These are phyloP conservation scores for Tylopilus sp. DNA, from an alignment of 1,284 basidiomycete genomes.

Conservation along the genomic window DNA sequence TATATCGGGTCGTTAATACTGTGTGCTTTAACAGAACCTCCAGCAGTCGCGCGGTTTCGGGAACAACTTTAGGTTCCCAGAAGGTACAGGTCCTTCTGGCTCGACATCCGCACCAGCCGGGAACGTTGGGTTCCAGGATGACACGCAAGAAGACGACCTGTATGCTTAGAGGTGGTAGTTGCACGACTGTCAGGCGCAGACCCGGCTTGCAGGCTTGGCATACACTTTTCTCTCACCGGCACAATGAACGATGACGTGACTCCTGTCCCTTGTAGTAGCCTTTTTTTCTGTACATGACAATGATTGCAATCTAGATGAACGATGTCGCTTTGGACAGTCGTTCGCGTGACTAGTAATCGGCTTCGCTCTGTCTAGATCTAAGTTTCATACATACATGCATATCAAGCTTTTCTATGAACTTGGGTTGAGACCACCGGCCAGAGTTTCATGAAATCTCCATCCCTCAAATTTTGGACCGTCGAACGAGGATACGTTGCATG, in stretches of 20 bases:
- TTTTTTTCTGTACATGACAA: constrained; percentile 17
- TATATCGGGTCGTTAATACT: background rate
- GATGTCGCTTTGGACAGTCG: no score
- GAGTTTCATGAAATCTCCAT: no score
- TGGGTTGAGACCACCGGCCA: no score
- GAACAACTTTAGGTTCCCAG: constrained; percentile 96
- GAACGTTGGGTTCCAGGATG: constrained; percentile 82
- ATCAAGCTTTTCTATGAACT: no score
- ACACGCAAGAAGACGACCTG: constrained; percentile 85
- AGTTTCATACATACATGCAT: no score
- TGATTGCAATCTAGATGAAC: constrained; percentile 25
- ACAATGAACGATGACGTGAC: background rate
- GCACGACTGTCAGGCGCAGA: no score
- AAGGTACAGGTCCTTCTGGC: constrained; percentile 60
- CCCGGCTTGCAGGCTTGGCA: background rate
- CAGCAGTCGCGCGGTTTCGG: constrained; percentile 89
- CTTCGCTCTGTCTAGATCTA: no score
- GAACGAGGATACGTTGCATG: constrained; percentile 28
- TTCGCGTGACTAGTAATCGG: no score
- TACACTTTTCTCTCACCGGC: background rate
- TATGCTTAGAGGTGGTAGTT: constrained; percentile 64
- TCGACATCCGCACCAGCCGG: constrained; percentile 59
- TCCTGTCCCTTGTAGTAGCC: constrained; percentile 25
- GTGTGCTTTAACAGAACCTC: constrained; percentile 62
- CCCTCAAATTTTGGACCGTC: background rate